phyloP scores from a whole-genome alignment of 1,139 yeast genomes.

The Pichia terricola region DNA sequence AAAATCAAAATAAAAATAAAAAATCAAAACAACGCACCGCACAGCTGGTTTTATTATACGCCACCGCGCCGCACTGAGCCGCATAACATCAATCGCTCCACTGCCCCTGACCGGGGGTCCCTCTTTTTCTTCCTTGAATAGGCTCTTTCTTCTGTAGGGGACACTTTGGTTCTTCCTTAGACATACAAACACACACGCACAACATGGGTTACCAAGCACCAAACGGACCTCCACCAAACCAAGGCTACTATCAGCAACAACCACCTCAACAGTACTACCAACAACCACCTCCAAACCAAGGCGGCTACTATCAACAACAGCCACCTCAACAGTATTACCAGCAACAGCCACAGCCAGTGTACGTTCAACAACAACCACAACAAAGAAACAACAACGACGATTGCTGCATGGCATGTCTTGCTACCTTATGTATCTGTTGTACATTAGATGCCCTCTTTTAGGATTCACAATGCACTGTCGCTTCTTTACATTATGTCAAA shows the following conservation, averaged over 20 bases:
- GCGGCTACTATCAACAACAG: constrained; percentile 35
- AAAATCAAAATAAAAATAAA: too few species aligned
- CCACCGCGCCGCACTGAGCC: too few species aligned
- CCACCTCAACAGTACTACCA: constrained; percentile 26
- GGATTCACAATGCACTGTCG: not conserved
- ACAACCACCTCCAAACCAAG: constrained; percentile 31
- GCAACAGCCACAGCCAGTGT: constrained; percentile 53
- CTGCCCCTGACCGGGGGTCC: too few species aligned
- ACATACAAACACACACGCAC: too few species aligned
- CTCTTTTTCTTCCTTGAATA: too few species aligned
- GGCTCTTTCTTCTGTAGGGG: too few species aligned
- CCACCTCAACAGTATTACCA: constrained; percentile 41
- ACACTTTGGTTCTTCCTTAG: too few species aligned
- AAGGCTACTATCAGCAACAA: constrained; percentile 23
- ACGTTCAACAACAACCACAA: constrained; percentile 54
- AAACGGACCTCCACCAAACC: constrained; percentile 18
- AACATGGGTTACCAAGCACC: constrained; percentile 14
- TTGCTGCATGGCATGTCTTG: constrained; percentile 63
- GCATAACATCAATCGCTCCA: too few species aligned
- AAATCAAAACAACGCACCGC: too few species aligned
- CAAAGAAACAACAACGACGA: constrained; percentile 32
- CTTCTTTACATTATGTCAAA: too few species aligned
- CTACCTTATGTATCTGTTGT: constrained; percentile 67
- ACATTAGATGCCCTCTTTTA: constrained; percentile 38
- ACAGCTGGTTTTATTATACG: too few species aligned